A percentile compares a stretch with the other conserved stretches of the same genome.
phyloP scores from a whole-genome alignment of 805 yeast genomes.

The Zygosaccharomyces lentus region DNA sequence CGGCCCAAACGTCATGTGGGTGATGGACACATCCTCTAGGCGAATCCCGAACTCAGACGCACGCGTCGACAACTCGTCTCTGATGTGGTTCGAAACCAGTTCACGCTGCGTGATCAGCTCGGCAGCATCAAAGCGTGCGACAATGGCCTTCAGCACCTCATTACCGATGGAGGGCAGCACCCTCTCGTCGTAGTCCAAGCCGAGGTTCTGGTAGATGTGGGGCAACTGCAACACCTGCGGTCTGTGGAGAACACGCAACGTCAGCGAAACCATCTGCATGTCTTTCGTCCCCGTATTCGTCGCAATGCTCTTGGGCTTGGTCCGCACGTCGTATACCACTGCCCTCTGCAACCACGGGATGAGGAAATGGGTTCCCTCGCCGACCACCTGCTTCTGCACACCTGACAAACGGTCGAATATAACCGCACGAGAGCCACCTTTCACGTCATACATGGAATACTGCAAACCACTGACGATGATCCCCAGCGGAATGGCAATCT shows the following conservation, averaged over 20 bases:
- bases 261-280: constrained; percentile 89
- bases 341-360: constrained; percentile 96
- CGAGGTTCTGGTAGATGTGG: constrained; percentile 81
- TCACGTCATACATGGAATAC: constrained; percentile 86
- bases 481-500: constrained; percentile 68
- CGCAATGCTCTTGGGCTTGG: constrained; percentile 90
- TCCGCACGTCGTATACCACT: constrained; percentile 83
- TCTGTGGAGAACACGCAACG: constrained; percentile 87
- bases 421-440: constrained; percentile 94
- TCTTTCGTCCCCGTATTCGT: constrained; percentile 97
- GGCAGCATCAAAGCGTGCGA: constrained; percentile 93
- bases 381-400: constrained; percentile 81
- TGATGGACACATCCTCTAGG: constrained; percentile 94
- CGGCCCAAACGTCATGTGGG: constrained; percentile 94
- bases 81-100: constrained; percentile 81
- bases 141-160: constrained; percentile 83
- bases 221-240: constrained; percentile 87
- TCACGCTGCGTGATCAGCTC: constrained; percentile 97
- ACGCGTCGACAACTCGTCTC: constrained; percentile 77
- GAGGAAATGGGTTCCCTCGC: constrained; percentile 95
- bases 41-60: constrained; percentile 86
- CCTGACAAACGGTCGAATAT: constrained; percentile 89
- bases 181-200: constrained; percentile 91
- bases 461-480: constrained; percentile 67
- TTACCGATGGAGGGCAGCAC: constrained; percentile 90